Percentiles rank a stretch among this genome's conserved stretches.
Conservation (phyloP, 352 stramenopile species). For the Pythium diclinum region DNA sequence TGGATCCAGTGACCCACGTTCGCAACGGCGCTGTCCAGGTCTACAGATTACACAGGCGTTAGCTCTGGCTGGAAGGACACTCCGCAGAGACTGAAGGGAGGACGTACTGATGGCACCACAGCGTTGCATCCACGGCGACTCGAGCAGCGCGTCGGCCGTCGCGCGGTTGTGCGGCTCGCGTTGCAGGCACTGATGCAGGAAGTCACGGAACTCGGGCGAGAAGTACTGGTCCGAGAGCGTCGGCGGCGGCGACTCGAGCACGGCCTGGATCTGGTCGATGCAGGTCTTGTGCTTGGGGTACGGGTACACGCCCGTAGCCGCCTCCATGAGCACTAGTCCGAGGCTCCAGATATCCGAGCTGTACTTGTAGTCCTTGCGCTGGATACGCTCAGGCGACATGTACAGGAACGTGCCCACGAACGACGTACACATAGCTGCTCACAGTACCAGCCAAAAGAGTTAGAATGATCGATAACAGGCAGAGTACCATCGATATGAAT, state of each 20-base stretch:
- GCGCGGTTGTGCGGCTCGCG: constrained; percentile 64
- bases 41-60: constrained; percentile 16
- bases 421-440: constrained; percentile 88
- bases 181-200: constrained; percentile 61
- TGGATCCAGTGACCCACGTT: constrained; percentile 77
- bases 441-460: background rate
- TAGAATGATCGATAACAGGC: background rate
- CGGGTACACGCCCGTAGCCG: constrained; percentile 83
- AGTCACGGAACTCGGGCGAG: constrained; percentile 70
- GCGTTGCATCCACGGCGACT: constrained; percentile 71
- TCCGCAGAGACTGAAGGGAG: background rate
- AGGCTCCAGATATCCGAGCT: constrained; percentile 93
- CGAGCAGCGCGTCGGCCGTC: constrained; percentile 55
- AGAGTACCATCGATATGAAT: too few relatives aligned
- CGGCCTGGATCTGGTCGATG: constrained; percentile 85
- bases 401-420: constrained; percentile 94
- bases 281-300: constrained; percentile 81
- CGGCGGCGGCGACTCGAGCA: constrained; percentile 66
- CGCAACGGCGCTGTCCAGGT: constrained; percentile 33
- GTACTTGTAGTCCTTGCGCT: constrained; percentile 87
- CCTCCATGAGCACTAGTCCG: constrained; percentile 91
- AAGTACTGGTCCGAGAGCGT: constrained; percentile 66
- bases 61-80: background rate
- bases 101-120: constrained; percentile 66
- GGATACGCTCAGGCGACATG: constrained; percentile 91